Percentiles rank a stretch among this genome's conserved stretches.
Conservation (phyloP, 768 basidiomycete genomes). For the Zangia roseola region DNA sequence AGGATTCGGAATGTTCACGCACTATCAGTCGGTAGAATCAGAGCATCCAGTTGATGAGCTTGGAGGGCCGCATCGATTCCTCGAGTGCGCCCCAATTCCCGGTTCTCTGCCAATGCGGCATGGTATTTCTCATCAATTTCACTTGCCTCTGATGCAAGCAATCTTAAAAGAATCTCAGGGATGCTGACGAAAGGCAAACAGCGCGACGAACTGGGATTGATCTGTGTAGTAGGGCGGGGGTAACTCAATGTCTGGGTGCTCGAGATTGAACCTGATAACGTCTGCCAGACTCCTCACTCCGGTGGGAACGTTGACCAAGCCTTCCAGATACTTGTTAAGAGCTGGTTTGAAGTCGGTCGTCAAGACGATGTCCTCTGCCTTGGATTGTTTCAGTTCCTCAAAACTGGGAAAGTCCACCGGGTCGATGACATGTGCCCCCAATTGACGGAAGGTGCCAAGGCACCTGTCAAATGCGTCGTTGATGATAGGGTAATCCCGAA, state of each 20-base stretch:
- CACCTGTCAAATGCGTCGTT: slow-evolving; percentile 39
- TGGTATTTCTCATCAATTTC: slow-evolving; percentile 42
- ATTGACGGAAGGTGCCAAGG: slow-evolving; percentile 34
- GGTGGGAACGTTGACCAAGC: slow-evolving; percentile 52
- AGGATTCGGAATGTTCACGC: background rate
- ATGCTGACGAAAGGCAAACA: background rate
- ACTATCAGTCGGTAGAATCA: slow-evolving; percentile 48
- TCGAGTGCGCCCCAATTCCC: slow-evolving; percentile 47
- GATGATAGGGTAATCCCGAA: slow-evolving; percentile 23
- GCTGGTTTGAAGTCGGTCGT: slow-evolving; percentile 57
- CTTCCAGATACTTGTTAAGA: slow-evolving; percentile 44
- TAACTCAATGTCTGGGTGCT: slow-evolving; percentile 48
- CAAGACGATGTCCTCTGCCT: slow-evolving; percentile 56
- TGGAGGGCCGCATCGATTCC: slow-evolving; percentile 56
- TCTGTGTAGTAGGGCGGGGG: slow-evolving; percentile 34
- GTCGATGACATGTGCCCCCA: slow-evolving; percentile 53
- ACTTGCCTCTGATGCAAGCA: slow-evolving; percentile 26
- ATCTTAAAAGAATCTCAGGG: slow-evolving; percentile 15
- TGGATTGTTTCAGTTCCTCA: slow-evolving; percentile 43
- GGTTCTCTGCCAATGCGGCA: slow-evolving; percentile 44
- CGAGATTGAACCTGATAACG: slow-evolving; percentile 56
- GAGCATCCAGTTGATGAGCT: slow-evolving; percentile 47
- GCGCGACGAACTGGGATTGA: slow-evolving; percentile 34
- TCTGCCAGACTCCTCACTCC: slow-evolving; percentile 58
- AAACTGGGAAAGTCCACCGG: slow-evolving; percentile 61